These are phyloP conservation scores for Adansonia digitata DNA, from an alignment of 345 rosid genomes.

Conservation along the genomic window DNA sequence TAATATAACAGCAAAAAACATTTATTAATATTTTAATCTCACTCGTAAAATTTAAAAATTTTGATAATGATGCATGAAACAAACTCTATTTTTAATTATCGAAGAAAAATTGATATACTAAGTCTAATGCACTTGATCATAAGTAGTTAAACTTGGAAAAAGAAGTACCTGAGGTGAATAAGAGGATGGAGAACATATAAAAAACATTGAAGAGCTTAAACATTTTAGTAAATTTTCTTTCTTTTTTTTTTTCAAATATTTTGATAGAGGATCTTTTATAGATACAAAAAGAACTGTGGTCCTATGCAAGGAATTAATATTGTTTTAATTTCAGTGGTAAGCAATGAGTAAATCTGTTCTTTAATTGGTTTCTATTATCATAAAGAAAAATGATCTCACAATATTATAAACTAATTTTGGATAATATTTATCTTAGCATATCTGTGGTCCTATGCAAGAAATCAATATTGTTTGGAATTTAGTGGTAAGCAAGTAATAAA, in stretches of 20 bases:
- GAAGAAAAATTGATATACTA: neutral
- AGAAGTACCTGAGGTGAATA: neutral
- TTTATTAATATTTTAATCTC: too few species aligned
- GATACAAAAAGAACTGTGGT: neutral
- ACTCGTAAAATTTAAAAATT: too few species aligned
- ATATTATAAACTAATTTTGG: neutral
- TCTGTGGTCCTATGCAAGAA: neutral
- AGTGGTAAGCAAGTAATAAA: neutral
- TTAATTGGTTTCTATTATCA: neutral
- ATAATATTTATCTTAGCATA: too few species aligned
- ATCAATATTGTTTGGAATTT: neutral
- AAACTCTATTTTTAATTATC: too few species aligned
- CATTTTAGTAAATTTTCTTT: neutral
- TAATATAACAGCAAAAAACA: too few species aligned
- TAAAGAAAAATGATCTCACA: neutral
- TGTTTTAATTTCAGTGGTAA: neutral
- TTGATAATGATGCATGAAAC: too few species aligned
- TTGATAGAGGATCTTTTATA: neutral
- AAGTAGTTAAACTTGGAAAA: too few species aligned
- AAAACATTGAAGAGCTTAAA: neutral
- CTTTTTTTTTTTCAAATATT: neutral
- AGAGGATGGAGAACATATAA: neutral
- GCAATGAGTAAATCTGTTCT: neutral
- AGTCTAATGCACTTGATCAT: too few species aligned
- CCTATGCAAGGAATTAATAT: neutral